Evolutionary conservation across 2,329 filamentous ascomycete genomes (phyloP), one percentile per base, ranked within the genome.

Genomic region (Apiospora hydei): DNA sequence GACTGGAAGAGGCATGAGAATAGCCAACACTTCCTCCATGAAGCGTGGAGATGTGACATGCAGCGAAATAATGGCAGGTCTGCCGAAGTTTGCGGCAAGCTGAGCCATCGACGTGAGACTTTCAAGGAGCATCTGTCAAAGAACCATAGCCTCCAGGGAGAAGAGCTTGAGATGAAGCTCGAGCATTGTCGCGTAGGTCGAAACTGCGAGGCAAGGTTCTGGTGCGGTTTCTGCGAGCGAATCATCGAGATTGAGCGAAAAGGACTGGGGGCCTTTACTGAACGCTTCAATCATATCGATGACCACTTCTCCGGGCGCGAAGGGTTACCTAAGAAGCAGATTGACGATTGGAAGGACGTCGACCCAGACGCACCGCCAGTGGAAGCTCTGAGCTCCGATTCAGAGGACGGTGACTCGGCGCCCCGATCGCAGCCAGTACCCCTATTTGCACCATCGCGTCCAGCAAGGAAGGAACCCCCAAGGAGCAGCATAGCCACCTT

Each of bases 1-100:
- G 95, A 98, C 81, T 98, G 90, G 95, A 97, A 97, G 80, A 90
- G 95, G 1, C 95, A 98, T 78, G 96, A 98, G 78, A 92, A 90
- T 75, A 90, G 89, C 21, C 93, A 96, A 77, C 95, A 98, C 80
- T 90, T 89, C 73, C 89, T 92, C 72, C 81, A 88, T 7, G 92
- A 95, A 77, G 87, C 87, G 67, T 98, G 93, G 91, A 89, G 88
- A 43, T 98, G 95, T 78, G 85, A 88, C 43, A 81, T 87, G 64
- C 73, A 72, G 44, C 68, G 70, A 38, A 77, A 80, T 51, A 76
- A 75, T 6, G 53, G 70, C 3, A 41, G 38, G 24, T 26, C 74
- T 61, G 76, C 74, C 13, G 77, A 81, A 1, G 74, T 75, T 3
- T 96, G 93, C 77, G 86, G 84, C 11, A 88, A 86, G 73, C 82